phyloP scores from a whole-genome alignment of 768 basidiomycete species.

The Hygrocybe coccinea region DNA sequence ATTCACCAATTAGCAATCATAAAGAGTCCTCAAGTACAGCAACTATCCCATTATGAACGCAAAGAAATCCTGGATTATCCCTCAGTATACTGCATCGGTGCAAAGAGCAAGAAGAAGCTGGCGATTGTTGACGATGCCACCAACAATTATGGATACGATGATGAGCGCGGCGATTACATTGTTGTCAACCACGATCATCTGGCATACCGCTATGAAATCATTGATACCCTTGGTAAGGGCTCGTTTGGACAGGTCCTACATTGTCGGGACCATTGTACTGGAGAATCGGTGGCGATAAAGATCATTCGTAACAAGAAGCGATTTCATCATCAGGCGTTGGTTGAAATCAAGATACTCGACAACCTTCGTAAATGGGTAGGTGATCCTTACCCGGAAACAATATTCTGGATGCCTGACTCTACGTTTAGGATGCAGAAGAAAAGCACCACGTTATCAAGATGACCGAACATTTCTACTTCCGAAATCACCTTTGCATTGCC shows the following conservation, averaged over 20 bases:
- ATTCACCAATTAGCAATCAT: slow-evolving; percentile 48
- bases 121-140: slow-evolving; percentile 66
- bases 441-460: slow-evolving; percentile 97
- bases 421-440: slow-evolving; percentile 82
- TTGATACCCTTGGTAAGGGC: slow-evolving; percentile 92
- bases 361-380: slow-evolving; percentile 95
- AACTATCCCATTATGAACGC: slow-evolving; percentile 82
- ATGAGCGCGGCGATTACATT: slow-evolving; percentile 95
- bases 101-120: slow-evolving; percentile 75
- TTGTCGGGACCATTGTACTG: slow-evolving; percentile 92
- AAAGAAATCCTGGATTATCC: slow-evolving; percentile 89
- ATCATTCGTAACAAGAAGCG: slow-evolving; percentile 99
- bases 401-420: slow-evolving; percentile 3
- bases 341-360: slow-evolving; percentile 98
- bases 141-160: slow-evolving; percentile 95
- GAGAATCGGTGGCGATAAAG: slow-evolving; percentile 96
- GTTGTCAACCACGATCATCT: slow-evolving; percentile 89
- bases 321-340: slow-evolving; percentile 95
- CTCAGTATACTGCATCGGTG: slow-evolving; percentile 76
- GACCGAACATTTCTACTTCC: slow-evolving; percentile 98
- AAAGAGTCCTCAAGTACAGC: slow-evolving; percentile 58
- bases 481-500: slow-evolving; percentile 95
- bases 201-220: slow-evolving; percentile 92
- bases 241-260: slow-evolving; percentile 97
- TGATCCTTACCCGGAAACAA: slow-evolving; percentile 9